Percentiles rank a stretch among this genome's conserved stretches.
Conservation (phyloP, 805 yeast species). For the Jamesozyma rosinii region DNA sequence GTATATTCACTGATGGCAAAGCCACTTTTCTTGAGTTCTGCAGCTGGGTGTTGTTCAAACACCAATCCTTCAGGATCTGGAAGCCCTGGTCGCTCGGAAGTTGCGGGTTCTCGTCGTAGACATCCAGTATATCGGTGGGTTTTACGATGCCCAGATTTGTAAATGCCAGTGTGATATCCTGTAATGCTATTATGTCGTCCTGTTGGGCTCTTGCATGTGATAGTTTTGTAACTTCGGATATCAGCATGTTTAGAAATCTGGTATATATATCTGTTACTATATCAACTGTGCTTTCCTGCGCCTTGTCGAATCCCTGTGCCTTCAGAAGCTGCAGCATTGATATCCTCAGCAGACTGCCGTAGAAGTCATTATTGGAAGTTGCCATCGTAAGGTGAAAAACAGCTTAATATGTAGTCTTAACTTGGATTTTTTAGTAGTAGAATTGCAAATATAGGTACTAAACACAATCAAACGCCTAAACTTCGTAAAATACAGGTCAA, state of each 20-base stretch:
- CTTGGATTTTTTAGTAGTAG: too few relatives aligned
- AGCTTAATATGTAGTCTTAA: too few relatives aligned
- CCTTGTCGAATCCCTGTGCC: slow-evolving; percentile 75
- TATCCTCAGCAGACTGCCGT: slow-evolving; percentile 39
- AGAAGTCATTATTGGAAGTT: slow-evolving; percentile 33
- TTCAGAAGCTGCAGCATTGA: slow-evolving; percentile 51
- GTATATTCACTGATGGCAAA: slow-evolving; percentile 19
- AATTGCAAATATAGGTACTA: too few relatives aligned
- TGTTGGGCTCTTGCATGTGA: slow-evolving; percentile 39
- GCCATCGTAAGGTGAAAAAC: slow-evolving; percentile 10
- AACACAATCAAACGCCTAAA: too few relatives aligned
- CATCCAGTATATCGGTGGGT: slow-evolving; percentile 48
- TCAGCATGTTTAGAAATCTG: slow-evolving; percentile 49
- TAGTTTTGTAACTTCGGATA: slow-evolving; percentile 40
- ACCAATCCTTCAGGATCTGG: slow-evolving; percentile 48
- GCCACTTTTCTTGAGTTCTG: slow-evolving; percentile 36
- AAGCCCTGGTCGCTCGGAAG: slow-evolving; percentile 40
- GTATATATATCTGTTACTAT: slow-evolving; percentile 68
- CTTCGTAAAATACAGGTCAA: too few relatives aligned
- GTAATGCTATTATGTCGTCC: slow-evolving; percentile 38
- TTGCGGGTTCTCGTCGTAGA: slow-evolving; percentile 40
- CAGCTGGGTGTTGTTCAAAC: slow-evolving; percentile 36
- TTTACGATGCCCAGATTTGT: slow-evolving; percentile 51
- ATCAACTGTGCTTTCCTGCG: slow-evolving; percentile 63
- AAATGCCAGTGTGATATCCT: slow-evolving; percentile 67